Conservation (phyloP, 345 rosid genomes). For the Turnera subulata region DNA sequence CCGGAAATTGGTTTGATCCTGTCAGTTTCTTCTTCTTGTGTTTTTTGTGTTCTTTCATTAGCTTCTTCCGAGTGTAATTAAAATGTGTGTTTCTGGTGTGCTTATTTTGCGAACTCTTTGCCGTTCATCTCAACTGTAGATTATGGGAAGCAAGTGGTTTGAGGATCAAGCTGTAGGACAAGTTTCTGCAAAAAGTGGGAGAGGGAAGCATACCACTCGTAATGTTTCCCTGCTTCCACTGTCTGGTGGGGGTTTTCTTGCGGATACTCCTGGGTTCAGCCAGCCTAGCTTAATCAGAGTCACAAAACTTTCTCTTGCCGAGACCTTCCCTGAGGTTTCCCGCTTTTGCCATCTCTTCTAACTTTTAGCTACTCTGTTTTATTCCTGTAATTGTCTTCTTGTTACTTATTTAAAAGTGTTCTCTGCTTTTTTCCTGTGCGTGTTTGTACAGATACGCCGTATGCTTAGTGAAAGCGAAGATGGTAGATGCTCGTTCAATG, state of each 20-base stretch:
- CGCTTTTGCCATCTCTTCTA: constrained; percentile 3
- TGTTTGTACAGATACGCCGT: constrained; percentile 40
- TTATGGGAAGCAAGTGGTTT: constrained; percentile 69
- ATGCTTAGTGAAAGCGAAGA: constrained; percentile 39
- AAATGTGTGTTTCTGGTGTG: too few relatives aligned
- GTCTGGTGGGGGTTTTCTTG: constrained; percentile 73
- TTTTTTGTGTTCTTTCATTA: not conserved
- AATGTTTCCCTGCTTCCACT: constrained; percentile 78
- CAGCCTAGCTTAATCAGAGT: constrained; percentile 90
- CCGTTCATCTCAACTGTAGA: constrained; percentile 22
- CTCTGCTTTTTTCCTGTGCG: not conserved
- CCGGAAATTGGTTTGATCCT: constrained; percentile 64
- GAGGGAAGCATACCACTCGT: constrained; percentile 90
- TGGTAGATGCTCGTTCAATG: constrained; percentile 61
- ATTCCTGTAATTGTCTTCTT: not conserved
- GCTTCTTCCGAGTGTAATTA: not conserved
- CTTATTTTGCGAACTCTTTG: not conserved
- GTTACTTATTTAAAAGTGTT: not conserved
- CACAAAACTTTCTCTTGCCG: constrained; percentile 79
- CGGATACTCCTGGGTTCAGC: constrained; percentile 96
- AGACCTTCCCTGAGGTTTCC: constrained; percentile 84
- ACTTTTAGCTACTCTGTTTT: constrained; percentile 4
- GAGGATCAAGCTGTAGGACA: constrained; percentile 81
- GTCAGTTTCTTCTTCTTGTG: constrained; percentile 39
- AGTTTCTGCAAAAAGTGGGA: constrained; percentile 77